Conservation (phyloP, 2,329 filamentous ascomycete species). For the Verticillium nonalfalfae region DNA sequence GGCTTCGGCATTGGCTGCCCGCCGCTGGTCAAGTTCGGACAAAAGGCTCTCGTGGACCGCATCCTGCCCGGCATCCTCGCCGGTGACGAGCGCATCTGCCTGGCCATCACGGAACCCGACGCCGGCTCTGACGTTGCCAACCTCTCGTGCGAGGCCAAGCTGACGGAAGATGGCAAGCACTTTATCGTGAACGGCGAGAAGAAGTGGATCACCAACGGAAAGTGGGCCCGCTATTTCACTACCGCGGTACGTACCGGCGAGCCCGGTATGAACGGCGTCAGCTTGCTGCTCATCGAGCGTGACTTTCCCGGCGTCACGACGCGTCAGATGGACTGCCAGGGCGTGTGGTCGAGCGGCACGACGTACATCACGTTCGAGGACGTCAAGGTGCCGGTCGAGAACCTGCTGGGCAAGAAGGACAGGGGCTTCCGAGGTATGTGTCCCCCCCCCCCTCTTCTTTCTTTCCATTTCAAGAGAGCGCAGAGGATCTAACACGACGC, state of each 20-base stretch:
- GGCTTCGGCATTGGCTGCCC: slow-evolving; percentile 96
- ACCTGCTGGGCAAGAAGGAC: slow-evolving; percentile 96
- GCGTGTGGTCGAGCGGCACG: slow-evolving; percentile 90
- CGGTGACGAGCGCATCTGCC: slow-evolving; percentile 94
- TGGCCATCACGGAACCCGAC: slow-evolving; percentile 96
- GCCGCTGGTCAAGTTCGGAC: slow-evolving; percentile 86
- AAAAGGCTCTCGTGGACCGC: slow-evolving; percentile 75
- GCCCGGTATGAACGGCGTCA: slow-evolving; percentile 87
- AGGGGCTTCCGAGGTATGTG: slow-evolving; percentile 78
- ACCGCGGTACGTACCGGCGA: slow-evolving; percentile 88
- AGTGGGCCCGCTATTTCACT: slow-evolving; percentile 93
- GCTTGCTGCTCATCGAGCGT: slow-evolving; percentile 87
- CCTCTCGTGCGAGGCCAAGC: slow-evolving; percentile 89
- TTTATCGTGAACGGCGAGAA: slow-evolving; percentile 99
- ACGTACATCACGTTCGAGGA: slow-evolving; percentile 99
- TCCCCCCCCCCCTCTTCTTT: no score
- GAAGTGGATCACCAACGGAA: slow-evolving; percentile 99
- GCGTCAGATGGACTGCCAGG: slow-evolving; percentile 95
- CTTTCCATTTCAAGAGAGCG: neutral
- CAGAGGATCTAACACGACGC: slow-evolving; percentile 9
- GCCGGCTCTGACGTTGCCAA: slow-evolving; percentile 94
- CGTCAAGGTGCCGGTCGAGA: slow-evolving; percentile 99
- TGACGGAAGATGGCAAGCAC: slow-evolving; percentile 92
- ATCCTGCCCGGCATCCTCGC: slow-evolving; percentile 82
- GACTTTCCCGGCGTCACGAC: slow-evolving; percentile 79